Evolutionary conservation across 2,329 filamentous ascomycete species (phyloP).

Genomic region (Fusarium compactum): DNA sequence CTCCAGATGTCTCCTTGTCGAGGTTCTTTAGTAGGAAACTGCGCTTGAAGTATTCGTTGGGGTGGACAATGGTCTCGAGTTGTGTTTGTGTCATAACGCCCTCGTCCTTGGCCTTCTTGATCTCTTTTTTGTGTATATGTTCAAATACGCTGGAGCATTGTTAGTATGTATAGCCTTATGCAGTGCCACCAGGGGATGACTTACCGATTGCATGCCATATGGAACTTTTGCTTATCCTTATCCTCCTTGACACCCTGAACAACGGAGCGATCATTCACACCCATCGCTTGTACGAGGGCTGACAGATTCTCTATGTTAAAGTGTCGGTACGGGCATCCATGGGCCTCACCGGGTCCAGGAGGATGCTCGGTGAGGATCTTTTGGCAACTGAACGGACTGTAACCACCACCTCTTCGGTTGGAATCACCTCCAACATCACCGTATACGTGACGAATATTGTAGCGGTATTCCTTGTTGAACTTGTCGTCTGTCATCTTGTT

Average conservation of each 20-base stretch:
- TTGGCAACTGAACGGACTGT: conserved; percentile 92
- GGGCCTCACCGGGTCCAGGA: conserved; percentile 86
- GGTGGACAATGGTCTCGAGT: conserved; percentile 94
- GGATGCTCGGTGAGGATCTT: conserved; percentile 93
- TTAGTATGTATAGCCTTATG: not conserved
- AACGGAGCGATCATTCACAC: conserved; percentile 81
- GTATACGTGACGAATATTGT: conserved; percentile 95
- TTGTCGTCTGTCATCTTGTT: conserved; percentile 89
- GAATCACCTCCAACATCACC: conserved; percentile 94
- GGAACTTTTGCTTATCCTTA: conserved; percentile 87
- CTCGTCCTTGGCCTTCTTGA: conserved; percentile 81
- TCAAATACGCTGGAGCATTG: conserved; percentile 81
- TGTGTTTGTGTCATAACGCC: conserved; percentile 78
- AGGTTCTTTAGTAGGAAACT: conserved; percentile 90
- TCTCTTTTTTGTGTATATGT: conserved; percentile 80
- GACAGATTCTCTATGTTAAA: conserved; percentile 90
- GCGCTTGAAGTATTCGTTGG: conserved; percentile 97
- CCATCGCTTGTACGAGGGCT: conserved; percentile 79
- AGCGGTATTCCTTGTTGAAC: conserved; percentile 97
- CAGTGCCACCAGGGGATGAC: conserved; percentile 38
- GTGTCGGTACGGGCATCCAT: conserved; percentile 97
- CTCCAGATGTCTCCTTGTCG: conserved; percentile 59
- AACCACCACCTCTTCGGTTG: conserved; percentile 87
- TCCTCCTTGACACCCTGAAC: conserved; percentile 88
- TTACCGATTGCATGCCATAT: conserved; percentile 93